Evolutionary conservation across 345 rosid genomes (phyloP), one percentile per base, ranked within the genome.

Genomic region (Lagerstroemia speciosa): DNA sequence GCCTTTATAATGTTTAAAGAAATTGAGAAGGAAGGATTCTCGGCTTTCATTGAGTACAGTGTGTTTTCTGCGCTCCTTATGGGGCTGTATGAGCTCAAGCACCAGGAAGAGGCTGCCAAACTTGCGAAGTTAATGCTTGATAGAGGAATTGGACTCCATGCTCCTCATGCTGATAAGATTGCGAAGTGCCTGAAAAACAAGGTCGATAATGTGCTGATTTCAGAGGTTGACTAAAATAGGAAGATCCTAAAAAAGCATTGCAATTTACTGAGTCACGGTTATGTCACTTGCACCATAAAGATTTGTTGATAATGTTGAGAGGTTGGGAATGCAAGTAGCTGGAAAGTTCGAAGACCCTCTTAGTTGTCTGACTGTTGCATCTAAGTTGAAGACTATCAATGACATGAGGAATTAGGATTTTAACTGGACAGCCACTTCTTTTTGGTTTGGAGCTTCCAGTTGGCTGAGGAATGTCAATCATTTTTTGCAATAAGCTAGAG

Each of bases 11-110:
- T 93, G 52, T 73, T 66, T 60, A 80, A 80, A 57, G 79, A 87
- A 43, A 85, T 87, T 53, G 85, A 81, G 76, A 89, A 81, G 76
- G 78, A 67, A 64, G 82, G 78, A 43, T 77, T 62, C 64, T 43
- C 66, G 20, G 74, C 82, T 50, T 73, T 87, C 34, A 75, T 93
- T 38, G 98, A 89, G 71, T 82, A 91, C 8, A 85, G 87, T 76
- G 73, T 85, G 30, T 80, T 76, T 68, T 80, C 89, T 24, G 65
- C 76, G 72, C 91, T 91, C 64, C 76, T 89, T 64, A 72, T 60
- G 17, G 79, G 86, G 72, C 89, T 92, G 62, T 88, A 77, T 71
- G 71, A 83, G 62, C 72, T 74, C 29, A 69, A 76, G 48, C 70
- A 77, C 75, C 73, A 70, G 27, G 69, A 66, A 66, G 96, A 92